These are phyloP conservation scores for Chrysanthemum makinoi DNA, from an alignment of 129 eudicot species.

Conservation along the genomic window DNA sequence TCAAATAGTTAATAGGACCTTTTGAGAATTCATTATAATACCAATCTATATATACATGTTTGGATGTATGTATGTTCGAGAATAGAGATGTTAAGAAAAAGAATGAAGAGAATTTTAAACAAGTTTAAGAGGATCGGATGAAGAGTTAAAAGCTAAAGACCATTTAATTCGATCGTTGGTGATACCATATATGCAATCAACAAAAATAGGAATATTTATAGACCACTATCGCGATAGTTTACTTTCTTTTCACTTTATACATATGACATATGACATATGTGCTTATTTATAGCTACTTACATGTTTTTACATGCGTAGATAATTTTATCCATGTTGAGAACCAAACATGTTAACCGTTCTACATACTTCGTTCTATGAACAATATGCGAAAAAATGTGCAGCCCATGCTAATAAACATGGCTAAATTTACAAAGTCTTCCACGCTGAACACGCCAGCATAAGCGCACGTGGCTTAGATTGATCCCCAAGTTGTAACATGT, in stretches of 20 bases:
- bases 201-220: constrained; percentile 28
- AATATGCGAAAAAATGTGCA: too few species aligned
- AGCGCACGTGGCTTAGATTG: too few species aligned
- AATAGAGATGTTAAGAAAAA: constrained; percentile 30
- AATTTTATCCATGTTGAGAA: too few species aligned
- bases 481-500: too few species aligned
- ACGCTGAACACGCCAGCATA: too few species aligned
- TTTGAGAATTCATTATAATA: constrained; percentile 11
- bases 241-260: constrained; percentile 20
- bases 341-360: too few species aligned
- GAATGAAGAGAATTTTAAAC: constrained; percentile 22
- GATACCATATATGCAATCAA: constrained; percentile 28
- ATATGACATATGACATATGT: too few species aligned
- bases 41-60: constrained; percentile 21
- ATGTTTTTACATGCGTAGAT: too few species aligned
- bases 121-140: constrained; percentile 22
- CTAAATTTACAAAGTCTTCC: too few species aligned
- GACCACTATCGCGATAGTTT: constrained; percentile 30
- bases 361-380: too few species aligned
- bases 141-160: constrained; percentile 52
- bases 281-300: neutral
- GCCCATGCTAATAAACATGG: too few species aligned
- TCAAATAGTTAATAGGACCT: constrained; percentile 24
- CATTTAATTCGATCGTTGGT: constrained; percentile 13
- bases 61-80: constrained; percentile 2